Conservation (phyloP, 257 asterid species). For the Parsonsia alboflavescens region DNA sequence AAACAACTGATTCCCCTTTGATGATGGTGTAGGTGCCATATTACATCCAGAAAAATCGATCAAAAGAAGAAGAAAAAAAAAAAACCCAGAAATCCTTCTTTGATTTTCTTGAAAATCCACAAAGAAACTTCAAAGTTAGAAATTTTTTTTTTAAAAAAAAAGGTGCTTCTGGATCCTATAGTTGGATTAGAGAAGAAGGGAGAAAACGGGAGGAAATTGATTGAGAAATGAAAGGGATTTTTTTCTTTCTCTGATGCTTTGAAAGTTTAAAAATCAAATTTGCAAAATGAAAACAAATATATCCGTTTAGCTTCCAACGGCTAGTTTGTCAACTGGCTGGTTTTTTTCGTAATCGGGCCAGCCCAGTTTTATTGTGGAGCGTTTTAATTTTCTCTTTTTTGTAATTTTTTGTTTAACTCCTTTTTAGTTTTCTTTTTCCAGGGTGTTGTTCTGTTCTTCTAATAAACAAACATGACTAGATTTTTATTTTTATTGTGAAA, state of each 20-base stretch:
- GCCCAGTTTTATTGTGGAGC: too few relatives aligned
- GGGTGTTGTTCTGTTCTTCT: too few relatives aligned
- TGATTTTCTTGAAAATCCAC: not conserved
- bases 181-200: not conserved
- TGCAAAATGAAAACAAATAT: not conserved
- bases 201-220: slow-evolving; percentile 1
- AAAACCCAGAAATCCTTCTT: not conserved
- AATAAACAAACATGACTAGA: too few relatives aligned
- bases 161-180: not conserved
- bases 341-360: too few relatives aligned
- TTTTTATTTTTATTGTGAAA: too few relatives aligned
- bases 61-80: not conserved
- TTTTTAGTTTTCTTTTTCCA: too few relatives aligned
- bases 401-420: too few relatives aligned
- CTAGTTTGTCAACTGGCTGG: too few relatives aligned
- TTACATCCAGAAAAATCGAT: slow-evolving; percentile 10
- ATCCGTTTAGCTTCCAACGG: not conserved
- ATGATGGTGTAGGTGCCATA: slow-evolving; percentile 59
- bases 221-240: not conserved
- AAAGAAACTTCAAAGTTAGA: slow-evolving; percentile 15
- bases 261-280: not conserved
- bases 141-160: not conserved
- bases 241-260: not conserved
- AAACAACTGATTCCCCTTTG: slow-evolving; percentile 30
- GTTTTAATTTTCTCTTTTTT: too few relatives aligned